Percentiles rank a stretch among this genome's conserved stretches.
These are phyloP conservation scores for Nyctanthes arbortristis DNA, from an alignment of 257 asterid genomes.

Conservation along the genomic window DNA sequence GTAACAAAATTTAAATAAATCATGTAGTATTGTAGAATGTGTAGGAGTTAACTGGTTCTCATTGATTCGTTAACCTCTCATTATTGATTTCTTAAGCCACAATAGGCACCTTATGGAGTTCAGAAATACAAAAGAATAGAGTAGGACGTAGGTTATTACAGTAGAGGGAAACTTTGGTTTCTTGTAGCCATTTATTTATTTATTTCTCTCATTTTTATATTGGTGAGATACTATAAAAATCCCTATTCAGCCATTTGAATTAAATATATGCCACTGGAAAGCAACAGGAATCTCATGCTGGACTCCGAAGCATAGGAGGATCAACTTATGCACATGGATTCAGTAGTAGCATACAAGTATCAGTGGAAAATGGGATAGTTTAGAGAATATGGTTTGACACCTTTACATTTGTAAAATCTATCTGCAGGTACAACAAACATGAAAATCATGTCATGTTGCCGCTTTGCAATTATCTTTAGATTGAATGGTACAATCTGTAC, in stretches of 20 bases:
- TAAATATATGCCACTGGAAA: constrained; percentile 8
- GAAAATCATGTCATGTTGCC: constrained; percentile 19
- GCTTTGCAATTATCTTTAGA: neutral
- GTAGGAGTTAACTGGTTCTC: constrained; percentile 15
- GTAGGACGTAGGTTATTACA: too few relatives aligned
- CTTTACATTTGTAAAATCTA: constrained; percentile 9
- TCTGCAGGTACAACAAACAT: constrained; percentile 8
- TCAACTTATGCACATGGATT: neutral
- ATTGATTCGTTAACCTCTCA: constrained; percentile 10
- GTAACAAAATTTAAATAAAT: constrained; percentile 7
- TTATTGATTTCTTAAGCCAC: neutral
- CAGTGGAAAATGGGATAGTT: constrained; percentile 17
- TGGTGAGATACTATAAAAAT: neutral
- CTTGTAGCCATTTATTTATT: too few relatives aligned
- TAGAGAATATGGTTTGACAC: neutral
- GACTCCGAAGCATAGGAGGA: constrained; percentile 7
- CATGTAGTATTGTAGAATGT: neutral
- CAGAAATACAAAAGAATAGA: neutral
- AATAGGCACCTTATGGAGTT: constrained; percentile 6
- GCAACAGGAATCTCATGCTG: constrained; percentile 13
- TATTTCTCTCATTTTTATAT: too few relatives aligned
- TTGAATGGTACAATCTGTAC: constrained; percentile 11
- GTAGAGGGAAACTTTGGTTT: too few relatives aligned
- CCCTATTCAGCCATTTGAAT: constrained; percentile 8
- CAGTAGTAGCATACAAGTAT: neutral